These are phyloP conservation scores for Myrica gale DNA, from an alignment of 306 rosid genomes.

Conservation along the genomic window DNA sequence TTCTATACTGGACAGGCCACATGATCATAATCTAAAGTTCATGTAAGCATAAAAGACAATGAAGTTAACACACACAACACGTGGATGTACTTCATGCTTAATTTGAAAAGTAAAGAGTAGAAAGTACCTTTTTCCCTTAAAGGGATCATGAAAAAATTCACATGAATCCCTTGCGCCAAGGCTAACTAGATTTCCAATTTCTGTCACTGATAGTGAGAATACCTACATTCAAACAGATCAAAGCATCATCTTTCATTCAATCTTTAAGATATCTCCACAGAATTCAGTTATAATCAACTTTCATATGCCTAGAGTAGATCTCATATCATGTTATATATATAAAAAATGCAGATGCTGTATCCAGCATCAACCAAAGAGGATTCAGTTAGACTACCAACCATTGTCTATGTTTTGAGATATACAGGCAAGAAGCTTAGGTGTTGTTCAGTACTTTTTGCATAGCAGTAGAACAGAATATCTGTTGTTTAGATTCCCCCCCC, in stretches of 20 bases:
- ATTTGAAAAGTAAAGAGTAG: constrained; percentile 11
- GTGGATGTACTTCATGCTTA: not conserved
- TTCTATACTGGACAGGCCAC: not conserved
- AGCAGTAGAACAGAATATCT: not conserved
- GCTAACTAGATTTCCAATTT: constrained; percentile 74
- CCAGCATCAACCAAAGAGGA: not conserved
- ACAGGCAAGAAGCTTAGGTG: not conserved
- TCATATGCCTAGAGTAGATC: no score
- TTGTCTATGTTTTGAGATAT: not conserved
- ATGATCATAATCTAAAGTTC: not conserved
- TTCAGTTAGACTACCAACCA: not conserved
- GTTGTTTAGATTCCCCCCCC: not conserved
- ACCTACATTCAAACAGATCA: constrained; percentile 54
- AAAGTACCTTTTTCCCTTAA: constrained; percentile 65
- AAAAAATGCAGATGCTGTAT: not conserved
- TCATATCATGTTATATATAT: not conserved
- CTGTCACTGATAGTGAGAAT: constrained; percentile 73
- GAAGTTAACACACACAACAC: not conserved
- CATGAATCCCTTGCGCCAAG: constrained; percentile 66
- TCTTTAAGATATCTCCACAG: constrained; percentile 4
- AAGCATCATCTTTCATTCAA: constrained; percentile 17
- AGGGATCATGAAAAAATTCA: constrained; percentile 76
- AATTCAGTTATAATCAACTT: not conserved
- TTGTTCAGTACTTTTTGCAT: not conserved
- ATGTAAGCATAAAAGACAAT: not conserved